Percentiles rank a stretch among this genome's conserved stretches.
Conservation (phyloP, 768 basidiomycete species). For the Naganishia friedmannii region DNA sequence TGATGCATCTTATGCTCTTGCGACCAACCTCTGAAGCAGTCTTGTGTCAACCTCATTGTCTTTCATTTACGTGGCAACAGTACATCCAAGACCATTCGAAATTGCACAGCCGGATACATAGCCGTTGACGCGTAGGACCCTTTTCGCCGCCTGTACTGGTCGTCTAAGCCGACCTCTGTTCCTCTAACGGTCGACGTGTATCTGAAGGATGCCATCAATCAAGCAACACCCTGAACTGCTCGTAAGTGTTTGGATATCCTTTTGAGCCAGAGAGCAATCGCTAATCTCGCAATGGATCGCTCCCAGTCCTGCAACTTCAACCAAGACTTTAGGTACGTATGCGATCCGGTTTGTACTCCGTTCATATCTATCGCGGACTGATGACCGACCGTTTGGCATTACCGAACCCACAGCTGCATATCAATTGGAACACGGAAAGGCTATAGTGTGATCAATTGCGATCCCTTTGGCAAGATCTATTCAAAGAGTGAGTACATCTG, state of each 20-base stretch:
- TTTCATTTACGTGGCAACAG: not conserved
- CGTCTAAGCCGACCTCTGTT: not conserved
- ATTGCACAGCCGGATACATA: not conserved
- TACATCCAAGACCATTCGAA: not conserved
- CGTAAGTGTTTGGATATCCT: constrained; percentile 35
- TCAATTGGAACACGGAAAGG: constrained; percentile 93
- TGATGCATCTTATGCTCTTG: not conserved
- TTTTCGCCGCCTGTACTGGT: not conserved
- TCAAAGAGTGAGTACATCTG: constrained; percentile 71
- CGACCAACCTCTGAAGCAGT: not conserved
- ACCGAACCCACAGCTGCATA: constrained; percentile 63
- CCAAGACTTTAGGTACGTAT: constrained; percentile 84
- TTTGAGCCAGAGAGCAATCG: not conserved
- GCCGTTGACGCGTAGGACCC: not conserved
- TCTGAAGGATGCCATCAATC: constrained; percentile 38
- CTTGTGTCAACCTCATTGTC: no score
- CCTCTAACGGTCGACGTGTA: not conserved
- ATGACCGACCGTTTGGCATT: not conserved
- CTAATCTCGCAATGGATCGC: not conserved
- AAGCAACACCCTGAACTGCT: constrained; percentile 52
- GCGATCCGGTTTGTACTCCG: not conserved
- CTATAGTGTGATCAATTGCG: constrained; percentile 95
- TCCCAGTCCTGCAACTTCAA: constrained; percentile 70
- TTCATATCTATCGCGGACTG: constrained; percentile 17
- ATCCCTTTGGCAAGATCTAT: constrained; percentile 94